Conservation (phyloP, 1,284 basidiomycete species). For the Somion occarium region DNA sequence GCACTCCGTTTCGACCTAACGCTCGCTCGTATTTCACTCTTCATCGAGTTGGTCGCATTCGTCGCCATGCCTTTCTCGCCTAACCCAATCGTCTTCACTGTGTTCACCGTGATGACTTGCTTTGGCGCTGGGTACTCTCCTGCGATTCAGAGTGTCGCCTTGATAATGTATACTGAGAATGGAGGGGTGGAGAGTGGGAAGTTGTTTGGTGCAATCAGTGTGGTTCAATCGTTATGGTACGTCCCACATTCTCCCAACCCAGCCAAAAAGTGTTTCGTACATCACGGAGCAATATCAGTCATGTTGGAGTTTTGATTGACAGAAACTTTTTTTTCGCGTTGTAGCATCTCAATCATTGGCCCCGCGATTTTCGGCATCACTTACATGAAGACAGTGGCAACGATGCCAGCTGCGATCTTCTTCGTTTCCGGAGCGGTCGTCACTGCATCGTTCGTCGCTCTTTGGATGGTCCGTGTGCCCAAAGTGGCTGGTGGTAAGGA, state of each 20-base stretch:
- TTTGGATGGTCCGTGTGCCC: constrained; percentile 43
- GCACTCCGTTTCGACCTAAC: constrained; percentile 55
- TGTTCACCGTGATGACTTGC: constrained; percentile 41
- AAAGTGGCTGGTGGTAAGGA: constrained; percentile 12
- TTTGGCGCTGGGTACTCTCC: constrained; percentile 60
- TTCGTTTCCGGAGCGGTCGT: constrained; percentile 36
- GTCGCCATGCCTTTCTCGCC: constrained; percentile 42
- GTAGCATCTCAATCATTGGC: constrained; percentile 49
- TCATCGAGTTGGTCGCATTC: constrained; percentile 55
- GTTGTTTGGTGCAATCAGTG: constrained; percentile 70
- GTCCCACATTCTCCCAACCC: constrained; percentile 16
- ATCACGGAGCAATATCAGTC: too few species aligned
- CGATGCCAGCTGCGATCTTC: constrained; percentile 55
- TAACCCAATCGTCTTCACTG: constrained; percentile 41
- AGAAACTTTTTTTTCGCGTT: background rate
- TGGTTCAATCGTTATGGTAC: constrained; percentile 62
- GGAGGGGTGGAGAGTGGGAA: constrained; percentile 52
- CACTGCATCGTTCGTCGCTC: constrained; percentile 35
- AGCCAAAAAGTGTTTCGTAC: background rate
- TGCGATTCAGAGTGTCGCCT: constrained; percentile 59
- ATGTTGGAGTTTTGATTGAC: background rate
- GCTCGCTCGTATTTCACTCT: constrained; percentile 53
- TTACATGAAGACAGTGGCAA: constrained; percentile 56
- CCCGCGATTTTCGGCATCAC: constrained; percentile 57
- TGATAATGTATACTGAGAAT: constrained; percentile 52